Conservation (phyloP, 352 stramenopile species). For the Pythium dissimile region DNA sequence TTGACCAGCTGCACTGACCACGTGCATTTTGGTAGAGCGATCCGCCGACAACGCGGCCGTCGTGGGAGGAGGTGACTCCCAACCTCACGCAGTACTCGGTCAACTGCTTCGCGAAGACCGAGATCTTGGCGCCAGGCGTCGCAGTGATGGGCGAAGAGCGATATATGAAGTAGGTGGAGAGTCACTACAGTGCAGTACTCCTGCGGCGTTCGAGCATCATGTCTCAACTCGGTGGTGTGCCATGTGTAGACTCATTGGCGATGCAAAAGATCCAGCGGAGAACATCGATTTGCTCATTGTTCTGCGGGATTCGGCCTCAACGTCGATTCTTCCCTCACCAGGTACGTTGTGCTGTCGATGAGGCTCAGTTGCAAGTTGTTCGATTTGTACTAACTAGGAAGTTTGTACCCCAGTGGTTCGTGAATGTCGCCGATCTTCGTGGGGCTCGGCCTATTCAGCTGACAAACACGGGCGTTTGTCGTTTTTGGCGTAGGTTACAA, state of each 20-base stretch:
- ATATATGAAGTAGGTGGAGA: conserved; percentile 49
- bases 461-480: too few relatives aligned
- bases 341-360: too few relatives aligned
- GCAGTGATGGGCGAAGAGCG: conserved; percentile 44
- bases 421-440: too few relatives aligned
- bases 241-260: conserved; percentile 41
- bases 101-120: conserved; percentile 61
- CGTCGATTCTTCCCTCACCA: conserved; percentile 31
- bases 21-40: conserved; percentile 44
- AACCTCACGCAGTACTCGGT: conserved; percentile 81
- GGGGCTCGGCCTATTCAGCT: too few relatives aligned
- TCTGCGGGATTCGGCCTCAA: conserved; percentile 46
- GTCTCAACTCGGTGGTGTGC: background rate
- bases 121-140: conserved; percentile 33
- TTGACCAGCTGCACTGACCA: background rate
- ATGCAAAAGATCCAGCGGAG: conserved; percentile 51
- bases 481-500: background rate
- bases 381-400: too few relatives aligned
- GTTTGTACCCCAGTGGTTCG: too few relatives aligned
- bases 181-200: background rate
- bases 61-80: conserved; percentile 34
- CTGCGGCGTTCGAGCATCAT: background rate
- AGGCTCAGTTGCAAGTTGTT: background rate
- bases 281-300: conserved; percentile 59
- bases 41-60: conserved; percentile 66